Base-by-base conservation (phyloP, 768 basidiomycete genomes). In the Leccinum fibrillosum region DNA sequence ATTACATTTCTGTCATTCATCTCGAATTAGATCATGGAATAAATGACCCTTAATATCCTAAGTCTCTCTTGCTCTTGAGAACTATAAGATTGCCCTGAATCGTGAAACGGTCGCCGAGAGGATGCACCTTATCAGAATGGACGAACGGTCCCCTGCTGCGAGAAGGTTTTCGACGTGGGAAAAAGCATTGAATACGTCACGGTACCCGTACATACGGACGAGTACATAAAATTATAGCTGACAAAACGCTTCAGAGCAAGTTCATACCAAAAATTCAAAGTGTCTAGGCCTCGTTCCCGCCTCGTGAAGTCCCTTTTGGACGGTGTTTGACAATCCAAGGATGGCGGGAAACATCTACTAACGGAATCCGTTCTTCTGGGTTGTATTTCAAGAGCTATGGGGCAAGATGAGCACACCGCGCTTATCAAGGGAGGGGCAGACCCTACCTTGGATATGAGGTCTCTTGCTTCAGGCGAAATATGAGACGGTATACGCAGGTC, bases 281-380 rank as follows among this genome's bases (percentile, higher is more conserved):
- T 11, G 34, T 30, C 49, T 66, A 72, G 9, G 59, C 57, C 19
- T 62, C 73, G 35, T 54, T 61, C 12, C 64, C 71, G 19, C 72
- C 69, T 49, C 61, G 70, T 19, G 72, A 73, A 45, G 60, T 58
- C 17, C 75, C 76, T 65, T 83, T 86, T 5, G 83, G 80, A 34
- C 86, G 77, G 61, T 89, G 80, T 66, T 80, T 88, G 25, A 86
- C 74, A 49, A 98, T 88, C 93, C 95, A 98, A 10, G 93, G 92
- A 67, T 96, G 94, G 4, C 77, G 77, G 26, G 86, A 77, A 30
- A 93, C 94, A 15, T 93, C 86, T 1, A 75, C 70, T 25, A 97
- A 79, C 0, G 93, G 77, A 15, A 98, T 63, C 5, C 95, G 85
- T 56, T 87, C 81, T 63, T 86, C 81, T 1, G 94, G 90, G 23